Evolutionary conservation across 2,329 filamentous ascomycete genomes (phyloP).

Genomic region (Magnaporthiopsis incrustans): DNA sequence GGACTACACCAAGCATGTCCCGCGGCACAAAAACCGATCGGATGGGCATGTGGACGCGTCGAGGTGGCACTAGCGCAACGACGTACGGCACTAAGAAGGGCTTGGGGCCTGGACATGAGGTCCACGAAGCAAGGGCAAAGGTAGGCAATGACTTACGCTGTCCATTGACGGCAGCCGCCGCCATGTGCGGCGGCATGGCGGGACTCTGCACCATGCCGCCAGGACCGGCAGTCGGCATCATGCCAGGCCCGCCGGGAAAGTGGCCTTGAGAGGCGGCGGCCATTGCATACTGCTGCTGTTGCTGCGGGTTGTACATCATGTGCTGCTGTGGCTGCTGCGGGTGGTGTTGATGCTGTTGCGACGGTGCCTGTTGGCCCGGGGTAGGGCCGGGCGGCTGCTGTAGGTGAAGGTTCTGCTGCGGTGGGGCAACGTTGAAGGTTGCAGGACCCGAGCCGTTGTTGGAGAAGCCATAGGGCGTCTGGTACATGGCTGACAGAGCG

Average conservation of each 20-base stretch:
- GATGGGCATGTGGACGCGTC: constrained; percentile 10
- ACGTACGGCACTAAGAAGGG: constrained; percentile 7
- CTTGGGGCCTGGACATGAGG: constrained; percentile 15
- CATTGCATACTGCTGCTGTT: constrained; percentile 51
- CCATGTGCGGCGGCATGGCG: constrained; percentile 48
- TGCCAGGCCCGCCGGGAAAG: constrained; percentile 42
- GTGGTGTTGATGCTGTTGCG: constrained; percentile 49
- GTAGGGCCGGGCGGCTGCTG: constrained; percentile 24
- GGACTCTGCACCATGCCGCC: constrained; percentile 57
- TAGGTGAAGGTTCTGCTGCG: constrained; percentile 36
- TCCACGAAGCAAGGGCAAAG: constrained; percentile 12
- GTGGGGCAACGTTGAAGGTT: constrained; percentile 43
- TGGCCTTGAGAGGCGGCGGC: constrained; percentile 32
- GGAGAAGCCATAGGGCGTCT: constrained; percentile 46
- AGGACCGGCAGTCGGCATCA: constrained; percentile 47
- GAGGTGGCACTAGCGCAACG: constrained; percentile 5
- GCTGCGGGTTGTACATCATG: constrained; percentile 46
- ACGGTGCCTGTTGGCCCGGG: constrained; percentile 27
- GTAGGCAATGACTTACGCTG: constrained; percentile 42
- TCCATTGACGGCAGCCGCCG: constrained; percentile 35
- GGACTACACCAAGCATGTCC: not conserved
- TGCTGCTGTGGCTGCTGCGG: constrained; percentile 51
- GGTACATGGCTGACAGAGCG: constrained; percentile 41
- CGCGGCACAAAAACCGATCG: constrained; percentile 4
- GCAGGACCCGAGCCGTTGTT: constrained; percentile 40